Evolutionary conservation across 176 grass and related monocot genomes (phyloP).

Genomic region (Oryza officinalis): DNA sequence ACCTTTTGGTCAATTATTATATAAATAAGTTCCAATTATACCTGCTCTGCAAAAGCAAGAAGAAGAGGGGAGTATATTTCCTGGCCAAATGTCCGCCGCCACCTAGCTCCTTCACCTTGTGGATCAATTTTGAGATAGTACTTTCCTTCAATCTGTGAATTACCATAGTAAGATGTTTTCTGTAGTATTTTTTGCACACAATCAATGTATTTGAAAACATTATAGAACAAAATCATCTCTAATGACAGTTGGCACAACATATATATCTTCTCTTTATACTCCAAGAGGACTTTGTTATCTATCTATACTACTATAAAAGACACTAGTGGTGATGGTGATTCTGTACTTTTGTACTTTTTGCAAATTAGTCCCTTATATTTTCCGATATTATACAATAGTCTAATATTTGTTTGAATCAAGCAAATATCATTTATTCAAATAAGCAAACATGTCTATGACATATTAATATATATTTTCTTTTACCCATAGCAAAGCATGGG

Average conservation of each 20-base stretch:
- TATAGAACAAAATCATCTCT: conserved; percentile 10
- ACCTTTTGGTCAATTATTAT: conserved; percentile 15
- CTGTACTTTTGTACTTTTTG: too few species aligned
- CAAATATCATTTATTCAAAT: too few species aligned
- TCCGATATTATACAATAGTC: too few species aligned
- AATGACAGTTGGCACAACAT: not conserved
- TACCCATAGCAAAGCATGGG: too few species aligned
- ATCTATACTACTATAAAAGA: too few species aligned
- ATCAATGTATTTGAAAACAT: conserved; percentile 1
- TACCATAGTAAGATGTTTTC: conserved; percentile 15
- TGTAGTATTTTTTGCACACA: not conserved
- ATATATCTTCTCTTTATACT: conserved; percentile 7
- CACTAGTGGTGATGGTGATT: too few species aligned
- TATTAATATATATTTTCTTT: too few species aligned
- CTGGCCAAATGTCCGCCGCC: conserved; percentile 88
- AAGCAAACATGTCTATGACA: too few species aligned
- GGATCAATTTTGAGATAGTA: conserved; percentile 92
- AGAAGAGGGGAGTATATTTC: conserved; percentile 98
- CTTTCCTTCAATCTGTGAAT: conserved; percentile 75
- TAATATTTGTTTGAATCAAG: too few species aligned
- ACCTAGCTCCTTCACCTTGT: conserved; percentile 76
- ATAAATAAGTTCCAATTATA: conserved; percentile 39
- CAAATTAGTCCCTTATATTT: too few species aligned
- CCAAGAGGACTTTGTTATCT: not conserved
- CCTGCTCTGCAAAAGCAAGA: conserved; percentile 88